These are phyloP conservation scores for Penicillium fuscoglaucum DNA, from an alignment of 2,329 filamentous ascomycete species.

Conservation along the genomic window DNA sequence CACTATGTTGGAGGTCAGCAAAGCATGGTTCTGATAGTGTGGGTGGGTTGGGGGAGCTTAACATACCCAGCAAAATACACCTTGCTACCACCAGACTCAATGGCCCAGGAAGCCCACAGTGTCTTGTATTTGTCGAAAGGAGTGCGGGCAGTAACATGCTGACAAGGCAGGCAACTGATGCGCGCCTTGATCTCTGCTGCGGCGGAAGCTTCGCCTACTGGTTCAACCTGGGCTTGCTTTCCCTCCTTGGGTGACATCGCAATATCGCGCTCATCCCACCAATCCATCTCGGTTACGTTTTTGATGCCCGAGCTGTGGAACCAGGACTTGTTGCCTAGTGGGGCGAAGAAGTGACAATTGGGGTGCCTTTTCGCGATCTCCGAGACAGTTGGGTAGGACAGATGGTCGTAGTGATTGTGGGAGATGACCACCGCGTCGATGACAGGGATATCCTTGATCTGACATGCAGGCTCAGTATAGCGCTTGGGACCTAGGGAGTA, in stretches of 20 bases:
- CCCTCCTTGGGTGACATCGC: constrained; percentile 52
- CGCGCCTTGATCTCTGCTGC: constrained; percentile 62
- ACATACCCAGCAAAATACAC: constrained; percentile 74
- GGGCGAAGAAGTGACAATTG: constrained; percentile 82
- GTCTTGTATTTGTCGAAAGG: constrained; percentile 71
- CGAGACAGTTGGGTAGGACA: constrained; percentile 73
- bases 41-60: neutral
- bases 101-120: constrained; percentile 85
- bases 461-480: constrained; percentile 74
- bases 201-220: constrained; percentile 24
- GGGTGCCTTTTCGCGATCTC: constrained; percentile 71
- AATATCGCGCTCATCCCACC: constrained; percentile 87
- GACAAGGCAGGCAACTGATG: constrained; percentile 77
- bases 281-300: constrained; percentile 86
- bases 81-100: constrained; percentile 71
- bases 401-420: constrained; percentile 91
- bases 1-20: constrained; percentile 52
- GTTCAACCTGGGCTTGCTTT: constrained; percentile 30
- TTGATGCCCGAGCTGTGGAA: constrained; percentile 69
- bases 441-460: constrained; percentile 71
- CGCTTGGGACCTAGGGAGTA: constrained; percentile 72
- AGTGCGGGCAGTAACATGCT: constrained; percentile 73
- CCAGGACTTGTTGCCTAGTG: constrained; percentile 79
- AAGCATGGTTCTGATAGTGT: neutral
- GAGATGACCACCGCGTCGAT: constrained; percentile 67